A percentile compares a stretch with the other conserved stretches of the same genome.
These are phyloP conservation scores for Gremmenia infestans DNA, from an alignment of 2,329 filamentous ascomycete genomes.

Conservation along the genomic window DNA sequence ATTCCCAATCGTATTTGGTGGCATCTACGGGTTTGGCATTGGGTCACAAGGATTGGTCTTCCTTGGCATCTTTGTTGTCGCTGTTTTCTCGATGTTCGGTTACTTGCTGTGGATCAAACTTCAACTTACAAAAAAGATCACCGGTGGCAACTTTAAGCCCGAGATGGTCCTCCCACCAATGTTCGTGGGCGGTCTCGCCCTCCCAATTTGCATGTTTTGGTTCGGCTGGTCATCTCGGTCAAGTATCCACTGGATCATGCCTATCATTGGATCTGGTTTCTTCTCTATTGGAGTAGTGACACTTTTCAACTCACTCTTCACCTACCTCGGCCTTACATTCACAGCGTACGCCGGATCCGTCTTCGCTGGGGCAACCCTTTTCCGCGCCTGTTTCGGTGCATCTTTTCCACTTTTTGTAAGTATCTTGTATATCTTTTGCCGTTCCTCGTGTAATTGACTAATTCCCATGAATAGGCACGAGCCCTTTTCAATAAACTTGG, in stretches of 20 bases:
- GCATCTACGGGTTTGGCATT: conserved; percentile 51
- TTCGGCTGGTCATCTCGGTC: conserved; percentile 50
- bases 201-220: conserved; percentile 52
- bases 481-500: background rate
- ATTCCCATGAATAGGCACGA: background rate
- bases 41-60: conserved; percentile 54
- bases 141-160: conserved; percentile 38
- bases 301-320: conserved; percentile 53
- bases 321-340: conserved; percentile 50
- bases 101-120: conserved; percentile 37
- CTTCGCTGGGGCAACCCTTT: conserved; percentile 55
- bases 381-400: conserved; percentile 42
- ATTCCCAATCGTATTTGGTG: conserved; percentile 56
- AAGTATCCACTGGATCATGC: conserved; percentile 49
- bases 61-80: conserved; percentile 48
- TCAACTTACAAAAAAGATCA: conserved; percentile 43
- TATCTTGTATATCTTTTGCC: background rate
- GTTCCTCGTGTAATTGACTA: background rate
- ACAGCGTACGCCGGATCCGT: conserved; percentile 50
- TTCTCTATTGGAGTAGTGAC: conserved; percentile 34
- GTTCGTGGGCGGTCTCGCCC: conserved; percentile 43
- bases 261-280: conserved; percentile 45
- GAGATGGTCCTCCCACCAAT: conserved; percentile 50
- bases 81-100: conserved; percentile 4
- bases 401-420: conserved; percentile 10